Base-by-base conservation (phyloP, 495 filamentous ascomycete genomes). In the Neurospora sp. region DNA sequence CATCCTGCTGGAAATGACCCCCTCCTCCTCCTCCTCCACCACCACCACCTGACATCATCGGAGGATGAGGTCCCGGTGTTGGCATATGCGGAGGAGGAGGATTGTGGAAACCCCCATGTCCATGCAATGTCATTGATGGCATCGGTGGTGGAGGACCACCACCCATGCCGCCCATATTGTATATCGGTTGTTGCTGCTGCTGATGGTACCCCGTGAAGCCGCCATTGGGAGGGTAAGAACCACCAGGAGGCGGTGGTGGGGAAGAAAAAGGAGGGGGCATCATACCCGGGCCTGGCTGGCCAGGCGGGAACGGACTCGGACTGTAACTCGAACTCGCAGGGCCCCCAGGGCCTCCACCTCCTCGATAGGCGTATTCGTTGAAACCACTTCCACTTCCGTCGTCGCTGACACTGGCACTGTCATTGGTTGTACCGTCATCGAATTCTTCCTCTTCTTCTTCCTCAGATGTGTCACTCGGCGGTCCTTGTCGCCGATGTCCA, bases 371-470 rank as follows among this genome's bases (percentile, higher is more conserved):
- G 39, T 18, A 42, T 35, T 66, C 27, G 1, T 37, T 10, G 12
- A 35, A 66, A 31, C 6, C 54, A 35, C 54, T 35, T 66, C 27
- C 27, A 66, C 54, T 66, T 66, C 14, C 49, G 2, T 70, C 70
- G 20, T 74, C 72, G 3, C 44, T 69, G 38, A 37, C 18, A 66
- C 77, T 76, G 4, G 62, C 70, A n/a, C 70, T 42, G 23, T 70
- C 70, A 35, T 72, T 76, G 75, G 10, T 27, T 60, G 49, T 60
- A 69, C 44, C 27, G 72, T 74, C 72, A 23, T 73, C 42, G 23
- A 69, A 44, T 39, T 77, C 73, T 7, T 71, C 75, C 38, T 76
- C 70, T 5, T 78, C 76, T 12, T 73, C 54, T 8, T 66, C 35
- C 35, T 35, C 54, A 2, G 14, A 31, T 31, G 9, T 31, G 7